These are phyloP conservation scores for Aspergillus diversus DNA, from an alignment of 495 filamentous ascomycete species.

Conservation along the genomic window DNA sequence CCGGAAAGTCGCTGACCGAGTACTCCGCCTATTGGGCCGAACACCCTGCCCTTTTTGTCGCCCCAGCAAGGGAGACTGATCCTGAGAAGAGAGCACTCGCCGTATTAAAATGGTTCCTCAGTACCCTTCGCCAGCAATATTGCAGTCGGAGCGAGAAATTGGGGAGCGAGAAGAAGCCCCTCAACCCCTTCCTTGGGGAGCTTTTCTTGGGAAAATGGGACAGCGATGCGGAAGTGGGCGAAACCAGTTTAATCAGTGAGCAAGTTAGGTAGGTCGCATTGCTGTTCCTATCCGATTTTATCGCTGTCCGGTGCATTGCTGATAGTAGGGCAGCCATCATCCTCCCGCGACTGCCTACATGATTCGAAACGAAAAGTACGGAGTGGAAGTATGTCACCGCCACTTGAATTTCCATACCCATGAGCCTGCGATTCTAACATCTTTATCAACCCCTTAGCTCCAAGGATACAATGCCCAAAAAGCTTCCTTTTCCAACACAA, in stretches of 20 bases:
- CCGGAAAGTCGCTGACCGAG: conserved; percentile 86
- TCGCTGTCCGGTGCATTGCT: conserved; percentile 18
- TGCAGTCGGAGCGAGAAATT: conserved; percentile 87
- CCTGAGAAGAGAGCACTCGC: conserved; percentile 81
- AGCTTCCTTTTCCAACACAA: conserved; percentile 88
- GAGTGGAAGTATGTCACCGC: conserved; percentile 61
- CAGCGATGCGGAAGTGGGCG: conserved; percentile 67
- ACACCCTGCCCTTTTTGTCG: conserved; percentile 85
- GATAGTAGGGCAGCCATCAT: conserved; percentile 68
- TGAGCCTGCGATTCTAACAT: not conserved
- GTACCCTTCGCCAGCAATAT: conserved; percentile 93
- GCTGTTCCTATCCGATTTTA: conserved; percentile 5
- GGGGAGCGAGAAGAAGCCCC: conserved; percentile 94
- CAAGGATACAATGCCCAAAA: conserved; percentile 99
- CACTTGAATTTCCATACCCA: not conserved
- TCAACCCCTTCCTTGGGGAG: conserved; percentile 91
- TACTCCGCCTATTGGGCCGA: conserved; percentile 98
- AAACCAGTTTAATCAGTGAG: conserved; percentile 72
- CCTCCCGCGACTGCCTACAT: conserved; percentile 96
- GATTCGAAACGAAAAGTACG: conserved; percentile 82
- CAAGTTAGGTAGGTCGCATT: conserved; percentile 69
- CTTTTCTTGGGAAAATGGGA: conserved; percentile 89
- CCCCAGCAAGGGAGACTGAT: conserved; percentile 79
- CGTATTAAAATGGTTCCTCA: conserved; percentile 97
- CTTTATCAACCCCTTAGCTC: conserved; percentile 47